phyloP scores from a whole-genome alignment of 2,329 filamentous ascomycete species.

The Fusarium nematophilum region DNA sequence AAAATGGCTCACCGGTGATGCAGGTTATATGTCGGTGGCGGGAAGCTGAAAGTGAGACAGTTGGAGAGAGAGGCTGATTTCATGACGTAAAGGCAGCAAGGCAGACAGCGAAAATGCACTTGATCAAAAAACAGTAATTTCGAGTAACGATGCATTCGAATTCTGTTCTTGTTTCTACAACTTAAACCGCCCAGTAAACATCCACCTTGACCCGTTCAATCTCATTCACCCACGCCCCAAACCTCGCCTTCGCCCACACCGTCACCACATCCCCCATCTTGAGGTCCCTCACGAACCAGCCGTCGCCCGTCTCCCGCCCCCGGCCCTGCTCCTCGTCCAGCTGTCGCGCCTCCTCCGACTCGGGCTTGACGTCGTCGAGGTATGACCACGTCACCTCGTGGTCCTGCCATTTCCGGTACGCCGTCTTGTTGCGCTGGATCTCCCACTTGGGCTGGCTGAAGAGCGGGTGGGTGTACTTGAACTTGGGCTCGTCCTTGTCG shows the following conservation, averaged over 20 bases:
- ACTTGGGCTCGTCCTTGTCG: slow-evolving; percentile 34
- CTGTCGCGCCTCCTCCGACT: slow-evolving; percentile 53
- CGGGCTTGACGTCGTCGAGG: slow-evolving; percentile 58
- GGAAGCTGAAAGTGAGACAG: background rate
- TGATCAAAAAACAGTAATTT: too few species aligned
- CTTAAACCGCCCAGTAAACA: slow-evolving; percentile 67
- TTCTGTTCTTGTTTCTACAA: background rate
- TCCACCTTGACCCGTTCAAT: slow-evolving; percentile 63
- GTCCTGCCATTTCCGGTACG: slow-evolving; percentile 47
- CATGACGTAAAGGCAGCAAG: background rate
- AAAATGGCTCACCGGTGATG: background rate
- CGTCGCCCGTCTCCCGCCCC: slow-evolving; percentile 62
- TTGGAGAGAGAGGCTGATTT: background rate
- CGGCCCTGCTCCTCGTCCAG: slow-evolving; percentile 58
- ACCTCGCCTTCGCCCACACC: slow-evolving; percentile 70
- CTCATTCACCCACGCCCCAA: slow-evolving; percentile 64
- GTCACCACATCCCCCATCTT: slow-evolving; percentile 71
- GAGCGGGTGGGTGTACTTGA: slow-evolving; percentile 53
- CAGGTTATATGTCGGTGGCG: background rate
- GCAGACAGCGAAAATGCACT: background rate
- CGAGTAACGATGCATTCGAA: too few species aligned
- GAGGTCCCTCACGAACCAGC: slow-evolving; percentile 66
- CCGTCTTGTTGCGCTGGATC: slow-evolving; percentile 62
- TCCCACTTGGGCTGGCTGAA: slow-evolving; percentile 50
- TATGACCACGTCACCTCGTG: slow-evolving; percentile 66